phyloP scores from a whole-genome alignment of 768 basidiomycete species.

The Suillus spraguei region DNA sequence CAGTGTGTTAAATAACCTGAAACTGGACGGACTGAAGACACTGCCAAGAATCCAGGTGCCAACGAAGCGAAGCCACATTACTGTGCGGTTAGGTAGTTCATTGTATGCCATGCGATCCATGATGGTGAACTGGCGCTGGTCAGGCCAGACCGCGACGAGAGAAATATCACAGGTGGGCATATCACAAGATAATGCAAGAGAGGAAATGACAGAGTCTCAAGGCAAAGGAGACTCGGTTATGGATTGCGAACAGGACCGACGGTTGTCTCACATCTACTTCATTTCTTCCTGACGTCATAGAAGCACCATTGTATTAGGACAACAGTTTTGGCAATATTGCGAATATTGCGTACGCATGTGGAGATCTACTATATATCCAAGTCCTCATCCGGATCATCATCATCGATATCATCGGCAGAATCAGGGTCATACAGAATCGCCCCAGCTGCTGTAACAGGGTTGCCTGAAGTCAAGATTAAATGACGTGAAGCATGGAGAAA shows the following conservation, averaged over 20 bases:
- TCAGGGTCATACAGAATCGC: constrained; percentile 90
- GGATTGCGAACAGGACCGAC: background rate
- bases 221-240: background rate
- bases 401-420: constrained; percentile 92
- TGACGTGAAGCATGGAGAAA: constrained; percentile 9
- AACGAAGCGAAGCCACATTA: constrained; percentile 1
- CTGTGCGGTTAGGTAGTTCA: background rate
- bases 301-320: background rate
- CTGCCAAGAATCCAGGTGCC: constrained; percentile 5
- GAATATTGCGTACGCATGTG: background rate
- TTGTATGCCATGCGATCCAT: background rate
- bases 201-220: too few species aligned
- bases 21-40: constrained; percentile 2
- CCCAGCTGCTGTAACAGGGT: constrained; percentile 30
- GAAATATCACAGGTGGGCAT: constrained; percentile 5
- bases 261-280: constrained; percentile 4
- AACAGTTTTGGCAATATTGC: background rate
- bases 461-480: constrained; percentile 32
- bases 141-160: constrained; percentile 11
- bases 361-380: constrained; percentile 63
- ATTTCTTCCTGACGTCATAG: background rate
- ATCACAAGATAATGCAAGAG: background rate
- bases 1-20: background rate
- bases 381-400: constrained; percentile 96
- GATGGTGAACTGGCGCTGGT: constrained; percentile 4